Evolutionary conservation across 2,329 filamentous ascomycete genomes (phyloP).

Genomic region (Atkinsonella hypoxylon): DNA sequence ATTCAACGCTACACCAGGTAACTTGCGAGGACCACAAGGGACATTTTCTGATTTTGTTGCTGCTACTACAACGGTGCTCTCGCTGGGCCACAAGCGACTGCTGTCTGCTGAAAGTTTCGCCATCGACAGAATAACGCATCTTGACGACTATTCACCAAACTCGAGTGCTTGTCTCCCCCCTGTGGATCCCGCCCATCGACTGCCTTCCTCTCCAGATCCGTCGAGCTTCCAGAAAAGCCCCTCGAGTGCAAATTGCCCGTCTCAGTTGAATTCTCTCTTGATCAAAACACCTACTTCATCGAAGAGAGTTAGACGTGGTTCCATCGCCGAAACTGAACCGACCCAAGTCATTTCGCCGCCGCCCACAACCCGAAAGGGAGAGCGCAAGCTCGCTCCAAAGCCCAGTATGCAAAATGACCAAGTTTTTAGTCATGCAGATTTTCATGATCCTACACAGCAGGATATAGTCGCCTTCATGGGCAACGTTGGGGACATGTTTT

Average conservation of each 20-base stretch:
- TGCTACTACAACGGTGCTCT: conserved; percentile 22
- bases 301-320: conserved; percentile 35
- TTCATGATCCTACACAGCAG: conserved; percentile 35
- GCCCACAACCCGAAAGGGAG: conserved; percentile 42
- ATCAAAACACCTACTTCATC: conserved; percentile 13
- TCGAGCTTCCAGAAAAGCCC: conserved; percentile 21
- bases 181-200: conserved; percentile 44
- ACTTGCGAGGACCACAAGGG: conserved; percentile 35
- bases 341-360: conserved; percentile 49
- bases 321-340: conserved; percentile 21
- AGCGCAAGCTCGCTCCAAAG: conserved; percentile 42
- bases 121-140: conserved; percentile 46
- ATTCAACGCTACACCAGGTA: conserved; percentile 52
- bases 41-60: conserved; percentile 33
- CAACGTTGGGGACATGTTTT: conserved; percentile 42
- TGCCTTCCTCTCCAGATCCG: conserved; percentile 45
- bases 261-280: conserved; percentile 16
- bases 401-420: conserved; percentile 48
- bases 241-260: conserved; percentile 16
- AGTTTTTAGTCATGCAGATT: conserved; percentile 38
- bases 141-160: conserved; percentile 45
- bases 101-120: conserved; percentile 38
- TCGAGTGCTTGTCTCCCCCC: conserved; percentile 42
- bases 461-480: conserved; percentile 35
- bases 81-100: conserved; percentile 33